Evolutionary conservation across 305 asterid genomes (phyloP).

Genomic region (Fraxinus ornus): DNA sequence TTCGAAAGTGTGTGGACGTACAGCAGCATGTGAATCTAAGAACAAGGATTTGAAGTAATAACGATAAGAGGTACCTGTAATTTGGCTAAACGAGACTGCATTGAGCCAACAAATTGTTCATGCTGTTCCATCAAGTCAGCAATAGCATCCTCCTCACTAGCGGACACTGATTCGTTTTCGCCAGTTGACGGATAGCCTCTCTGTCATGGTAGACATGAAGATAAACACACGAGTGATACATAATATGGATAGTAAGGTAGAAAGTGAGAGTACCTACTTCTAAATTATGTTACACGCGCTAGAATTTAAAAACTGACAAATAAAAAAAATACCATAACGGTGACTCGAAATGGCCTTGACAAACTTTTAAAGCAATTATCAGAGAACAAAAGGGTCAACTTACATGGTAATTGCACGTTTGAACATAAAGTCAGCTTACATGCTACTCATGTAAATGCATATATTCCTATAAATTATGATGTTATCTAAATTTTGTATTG

Average conservation of each 20-base stretch:
- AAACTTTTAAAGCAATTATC: constrained; percentile 5
- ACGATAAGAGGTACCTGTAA: constrained; percentile 56
- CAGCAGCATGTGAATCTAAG: constrained; percentile 13
- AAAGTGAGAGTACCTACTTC: constrained; percentile 16
- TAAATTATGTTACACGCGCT: constrained; percentile 5
- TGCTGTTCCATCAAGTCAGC: constrained; percentile 76
- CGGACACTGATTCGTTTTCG: constrained; percentile 65
- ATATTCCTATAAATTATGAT: neutral
- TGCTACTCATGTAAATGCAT: neutral
- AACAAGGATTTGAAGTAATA: constrained; percentile 11
- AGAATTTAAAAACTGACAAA: constrained; percentile 14
- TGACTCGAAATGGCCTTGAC: constrained; percentile 12
- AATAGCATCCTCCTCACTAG: constrained; percentile 77
- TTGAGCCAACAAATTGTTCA: constrained; percentile 71
- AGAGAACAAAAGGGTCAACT: neutral
- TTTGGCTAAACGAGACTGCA: constrained; percentile 84
- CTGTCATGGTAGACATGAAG: constrained; percentile 38
- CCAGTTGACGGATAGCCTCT: constrained; percentile 48
- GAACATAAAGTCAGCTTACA: constrained; percentile 10
- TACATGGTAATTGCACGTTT: constrained; percentile 2
- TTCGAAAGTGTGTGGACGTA: neutral
- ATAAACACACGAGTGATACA: constrained; percentile 16
- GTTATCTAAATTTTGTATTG: neutral
- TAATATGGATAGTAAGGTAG: constrained; percentile 18
- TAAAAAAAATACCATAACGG: neutral